phyloP scores from a whole-genome alignment of 1,284 basidiomycete genomes.

The Malassezia equina region DNA sequence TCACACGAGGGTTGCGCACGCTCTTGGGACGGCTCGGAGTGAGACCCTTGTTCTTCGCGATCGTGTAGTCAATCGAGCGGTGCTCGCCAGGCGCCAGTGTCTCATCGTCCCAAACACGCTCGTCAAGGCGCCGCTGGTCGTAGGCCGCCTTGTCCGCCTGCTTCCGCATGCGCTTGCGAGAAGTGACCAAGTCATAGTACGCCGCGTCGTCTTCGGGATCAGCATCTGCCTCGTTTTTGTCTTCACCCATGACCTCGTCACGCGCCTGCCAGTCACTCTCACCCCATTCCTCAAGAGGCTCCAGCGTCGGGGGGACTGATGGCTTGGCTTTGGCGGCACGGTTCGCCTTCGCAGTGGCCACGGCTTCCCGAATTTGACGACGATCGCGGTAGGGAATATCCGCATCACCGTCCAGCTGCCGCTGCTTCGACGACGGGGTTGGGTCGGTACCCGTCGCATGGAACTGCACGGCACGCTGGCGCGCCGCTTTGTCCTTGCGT shows the following conservation, averaged over 20 bases:
- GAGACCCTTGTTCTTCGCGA: slow-evolving; percentile 46
- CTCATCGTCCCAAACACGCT: slow-evolving; percentile 32
- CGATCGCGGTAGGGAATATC: slow-evolving; percentile 46
- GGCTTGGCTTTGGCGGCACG: slow-evolving; percentile 19
- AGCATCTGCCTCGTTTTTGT: slow-evolving; percentile 13
- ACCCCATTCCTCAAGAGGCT: slow-evolving; percentile 32
- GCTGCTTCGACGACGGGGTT: slow-evolving; percentile 18
- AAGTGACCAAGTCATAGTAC: slow-evolving; percentile 42
- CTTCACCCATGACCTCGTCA: slow-evolving; percentile 31
- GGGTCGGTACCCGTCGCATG: slow-evolving; percentile 31
- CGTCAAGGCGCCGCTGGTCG: slow-evolving; percentile 32
- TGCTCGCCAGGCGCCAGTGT: slow-evolving; percentile 37
- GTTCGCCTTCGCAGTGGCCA: slow-evolving; percentile 36
- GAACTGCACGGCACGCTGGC: slow-evolving; percentile 37
- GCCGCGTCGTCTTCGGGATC: slow-evolving; percentile 29
- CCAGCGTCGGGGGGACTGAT: slow-evolving; percentile 15
- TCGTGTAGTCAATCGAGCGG: slow-evolving; percentile 39
- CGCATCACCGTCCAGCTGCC: slow-evolving; percentile 36
- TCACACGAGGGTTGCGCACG: slow-evolving; percentile 45
- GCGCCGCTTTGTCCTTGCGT: slow-evolving; percentile 32
- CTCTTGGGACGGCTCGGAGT: slow-evolving; percentile 38
- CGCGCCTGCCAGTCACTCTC: slow-evolving; percentile 38
- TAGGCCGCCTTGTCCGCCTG: slow-evolving; percentile 37
- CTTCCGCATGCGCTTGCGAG: slow-evolving; percentile 25
- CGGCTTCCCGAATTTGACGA: slow-evolving; percentile 34